phyloP scores from a whole-genome alignment of 1,284 basidiomycete species.

The Ustilago hordei region DNA sequence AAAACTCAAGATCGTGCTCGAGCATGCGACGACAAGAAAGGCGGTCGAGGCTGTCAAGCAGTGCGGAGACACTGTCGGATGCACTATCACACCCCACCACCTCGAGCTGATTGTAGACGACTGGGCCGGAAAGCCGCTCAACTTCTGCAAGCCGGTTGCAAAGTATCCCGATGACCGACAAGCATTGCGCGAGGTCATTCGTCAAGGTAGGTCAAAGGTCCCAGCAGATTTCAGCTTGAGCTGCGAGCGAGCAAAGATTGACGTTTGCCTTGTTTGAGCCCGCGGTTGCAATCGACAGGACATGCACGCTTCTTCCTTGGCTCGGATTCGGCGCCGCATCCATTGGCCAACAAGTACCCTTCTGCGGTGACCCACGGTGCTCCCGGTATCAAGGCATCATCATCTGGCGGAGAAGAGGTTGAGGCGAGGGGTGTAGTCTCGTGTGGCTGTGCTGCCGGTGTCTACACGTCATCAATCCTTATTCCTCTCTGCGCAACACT shows the following conservation, averaged over 20 bases:
- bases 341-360: conserved; percentile 81
- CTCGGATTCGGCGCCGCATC: conserved; percentile 96
- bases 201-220: conserved; percentile 54
- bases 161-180: conserved; percentile 92
- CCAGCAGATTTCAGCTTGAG: neutral
- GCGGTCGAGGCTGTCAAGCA: conserved; percentile 80
- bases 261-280: neutral
- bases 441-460: conserved; percentile 67
- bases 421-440: conserved; percentile 50
- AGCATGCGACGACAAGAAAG: conserved; percentile 97
- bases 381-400: conserved; percentile 35
- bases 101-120: conserved; percentile 94
- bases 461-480: conserved; percentile 67
- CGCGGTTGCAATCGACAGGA: conserved; percentile 72
- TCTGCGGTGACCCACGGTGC: conserved; percentile 60
- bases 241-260: neutral
- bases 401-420: conserved; percentile 39
- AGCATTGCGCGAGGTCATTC: conserved; percentile 84
- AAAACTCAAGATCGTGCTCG: conserved; percentile 92
- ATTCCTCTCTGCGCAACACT: conserved; percentile 67
- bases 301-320: conserved; percentile 98
- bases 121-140: conserved; percentile 94
- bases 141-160: conserved; percentile 98
- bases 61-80: conserved; percentile 81
- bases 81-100: conserved; percentile 98